Evolutionary conservation across 139 green algal genomes (phyloP).

Genomic region (Chara braunii): DNA sequence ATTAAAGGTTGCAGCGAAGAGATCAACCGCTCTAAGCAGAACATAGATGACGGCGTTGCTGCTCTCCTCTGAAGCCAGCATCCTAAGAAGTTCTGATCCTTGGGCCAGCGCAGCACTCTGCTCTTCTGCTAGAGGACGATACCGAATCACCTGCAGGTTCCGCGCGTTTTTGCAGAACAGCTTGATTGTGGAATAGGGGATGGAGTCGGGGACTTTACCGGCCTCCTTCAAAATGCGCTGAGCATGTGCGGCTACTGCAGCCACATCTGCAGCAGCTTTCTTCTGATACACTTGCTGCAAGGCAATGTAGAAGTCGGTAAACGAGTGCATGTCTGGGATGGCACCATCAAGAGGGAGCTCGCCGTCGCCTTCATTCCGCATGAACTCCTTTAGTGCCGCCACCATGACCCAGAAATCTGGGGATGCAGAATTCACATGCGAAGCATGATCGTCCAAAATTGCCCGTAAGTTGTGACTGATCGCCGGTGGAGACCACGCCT

Average conservation of each 20-base stretch:
- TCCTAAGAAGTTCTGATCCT: constrained; percentile 2
- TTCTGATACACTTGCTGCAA: constrained; percentile 77
- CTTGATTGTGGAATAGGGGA: constrained; percentile 47
- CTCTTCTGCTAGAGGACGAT: constrained; percentile 57
- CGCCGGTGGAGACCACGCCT: constrained; percentile 56
- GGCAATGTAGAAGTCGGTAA: constrained; percentile 78
- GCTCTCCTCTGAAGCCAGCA: constrained; percentile 24
- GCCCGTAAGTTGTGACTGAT: constrained; percentile 26
- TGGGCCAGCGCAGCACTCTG: too few species aligned
- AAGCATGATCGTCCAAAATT: constrained; percentile 13
- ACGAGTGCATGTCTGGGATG: constrained; percentile 91
- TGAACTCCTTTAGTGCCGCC: constrained; percentile 40
- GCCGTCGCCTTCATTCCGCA: constrained; percentile 47
- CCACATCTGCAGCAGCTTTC: constrained; percentile 61
- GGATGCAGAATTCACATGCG: constrained; percentile 11
- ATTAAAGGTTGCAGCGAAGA: constrained; percentile 51
- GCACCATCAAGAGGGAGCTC: constrained; percentile 65
- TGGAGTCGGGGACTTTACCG: constrained; percentile 35
- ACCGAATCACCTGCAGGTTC: constrained; percentile 55
- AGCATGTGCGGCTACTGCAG: constrained; percentile 54
- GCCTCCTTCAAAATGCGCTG: constrained; percentile 46
- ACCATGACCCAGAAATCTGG: constrained; percentile 33
- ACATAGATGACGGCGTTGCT: constrained; percentile 61
- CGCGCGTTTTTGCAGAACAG: constrained; percentile 77
- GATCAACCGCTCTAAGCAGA: constrained; percentile 68